Base-by-base conservation (phyloP, 1,284 basidiomycete genomes). In the Moesziomyces antarcticus region DNA sequence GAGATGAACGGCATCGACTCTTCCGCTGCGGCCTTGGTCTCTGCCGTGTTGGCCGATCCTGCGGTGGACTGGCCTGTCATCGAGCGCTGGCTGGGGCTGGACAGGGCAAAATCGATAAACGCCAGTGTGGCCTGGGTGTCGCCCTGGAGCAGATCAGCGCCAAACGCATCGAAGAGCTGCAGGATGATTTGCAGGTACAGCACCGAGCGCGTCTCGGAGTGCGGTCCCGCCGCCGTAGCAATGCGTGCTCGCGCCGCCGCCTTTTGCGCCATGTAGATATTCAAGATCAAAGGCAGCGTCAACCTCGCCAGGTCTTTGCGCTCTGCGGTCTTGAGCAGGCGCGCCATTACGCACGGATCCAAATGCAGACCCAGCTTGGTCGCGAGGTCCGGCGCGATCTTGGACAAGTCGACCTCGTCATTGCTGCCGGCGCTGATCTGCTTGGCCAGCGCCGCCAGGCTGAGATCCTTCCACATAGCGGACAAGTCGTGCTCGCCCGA, bases 141-240 rank as follows among this genome's bases (percentile, higher is more conserved):
- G 13, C 68, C 75, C 35, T 79, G 68, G 4, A 82, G 50, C 63
- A 81, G 41, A 13, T 73, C 63, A 0, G 72, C 46, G 2, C 78
- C 80, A 42, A 83, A 82, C n/a, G 69, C 66, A 27, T 80, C 75
- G 33, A 82, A 63, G 5, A 82, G 69, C 46, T 76, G 71, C 54
- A 78, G 44, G n/a, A 83, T 64, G 21, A 77, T 37, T 55, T 83
- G 81, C 30, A 83, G 63, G 41, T 73, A 77, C 22, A 78, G 61
- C 51, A 78, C 66, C 22, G 72, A 63, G 3, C 62, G 50, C 7
- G 63, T 73, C 47, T 73, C 70, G 0, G 54, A 25, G 43, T 33
- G 30, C 30, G 24, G 47, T n/a, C 14, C 16, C 22, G 5, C 45
- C 50, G 5, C 61, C 56, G 1, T 20, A 45, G 1, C 16, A 41